Percentiles rank a stretch among this genome's conserved stretches.
Evolutionary conservation across 495 filamentous ascomycete species (phyloP).

Genomic region (Lentithecium fluviatile): DNA sequence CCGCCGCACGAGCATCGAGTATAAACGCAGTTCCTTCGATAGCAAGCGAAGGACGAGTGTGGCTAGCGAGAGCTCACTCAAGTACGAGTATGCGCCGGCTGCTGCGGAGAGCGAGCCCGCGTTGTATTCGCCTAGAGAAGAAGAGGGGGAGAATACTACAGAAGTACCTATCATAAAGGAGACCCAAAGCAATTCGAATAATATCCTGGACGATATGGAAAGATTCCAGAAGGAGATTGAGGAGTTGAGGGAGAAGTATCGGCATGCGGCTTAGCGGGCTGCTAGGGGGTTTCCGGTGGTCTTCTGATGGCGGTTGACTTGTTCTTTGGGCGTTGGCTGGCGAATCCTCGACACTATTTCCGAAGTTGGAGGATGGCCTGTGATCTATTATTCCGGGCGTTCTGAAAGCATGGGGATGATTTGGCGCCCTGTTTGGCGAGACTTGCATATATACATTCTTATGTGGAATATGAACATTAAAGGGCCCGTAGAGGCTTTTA

Average conservation of each 20-base stretch:
- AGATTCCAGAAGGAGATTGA: conserved; percentile 44
- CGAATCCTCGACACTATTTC: too few species aligned
- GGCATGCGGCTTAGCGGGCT: background rate
- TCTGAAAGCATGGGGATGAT: background rate
- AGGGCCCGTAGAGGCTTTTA: background rate
- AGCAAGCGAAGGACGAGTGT: conserved; percentile 28
- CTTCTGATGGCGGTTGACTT: background rate
- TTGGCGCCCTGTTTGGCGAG: background rate
- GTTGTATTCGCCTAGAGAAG: conserved; percentile 11
- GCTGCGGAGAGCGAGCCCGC: conserved; percentile 13
- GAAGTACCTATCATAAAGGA: background rate
- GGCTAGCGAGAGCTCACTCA: conserved; percentile 31
- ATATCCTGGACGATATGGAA: conserved; percentile 42
- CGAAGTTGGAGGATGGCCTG: background rate
- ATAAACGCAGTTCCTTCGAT: conserved; percentile 25
- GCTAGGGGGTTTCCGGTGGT: background rate
- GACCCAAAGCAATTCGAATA: background rate
- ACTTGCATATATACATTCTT: background rate
- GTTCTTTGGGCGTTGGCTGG: background rate
- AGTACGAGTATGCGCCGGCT: conserved; percentile 24
- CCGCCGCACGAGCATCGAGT: conserved; percentile 24
- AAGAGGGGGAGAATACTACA: conserved; percentile 12
- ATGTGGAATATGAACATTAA: background rate
- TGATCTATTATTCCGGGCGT: too few species aligned
- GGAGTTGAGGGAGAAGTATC: conserved; percentile 36